Conservation (phyloP, 768 basidiomycete genomes). For the Solioccasus polychromus region DNA sequence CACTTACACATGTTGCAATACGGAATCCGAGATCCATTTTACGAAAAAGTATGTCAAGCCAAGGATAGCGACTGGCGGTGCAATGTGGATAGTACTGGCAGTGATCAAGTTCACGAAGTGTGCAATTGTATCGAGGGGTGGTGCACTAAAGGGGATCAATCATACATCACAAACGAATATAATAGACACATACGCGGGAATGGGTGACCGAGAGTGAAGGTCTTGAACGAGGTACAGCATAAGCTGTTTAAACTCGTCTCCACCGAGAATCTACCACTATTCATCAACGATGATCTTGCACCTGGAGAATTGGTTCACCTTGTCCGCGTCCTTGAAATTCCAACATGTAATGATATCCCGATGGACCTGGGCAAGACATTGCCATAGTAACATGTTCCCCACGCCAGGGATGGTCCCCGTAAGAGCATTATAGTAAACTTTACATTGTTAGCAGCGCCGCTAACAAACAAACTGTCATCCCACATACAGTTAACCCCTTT, state of each 20-base stretch:
- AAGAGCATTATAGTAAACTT: slow-evolving; percentile 4
- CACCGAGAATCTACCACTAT: too few species aligned
- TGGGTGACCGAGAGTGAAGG: not conserved
- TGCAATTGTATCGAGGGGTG: not conserved
- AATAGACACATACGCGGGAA: not conserved
- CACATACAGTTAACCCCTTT: slow-evolving; percentile 5
- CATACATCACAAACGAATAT: too few species aligned
- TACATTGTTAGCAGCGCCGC: not conserved
- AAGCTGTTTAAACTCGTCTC: slow-evolving; percentile 5
- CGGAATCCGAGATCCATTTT: slow-evolving; percentile 3
- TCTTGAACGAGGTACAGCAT: slow-evolving; percentile 7
- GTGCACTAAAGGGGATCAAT: too few species aligned
- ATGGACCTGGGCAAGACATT: slow-evolving; percentile 6
- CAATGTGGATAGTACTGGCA: slow-evolving; percentile 1
- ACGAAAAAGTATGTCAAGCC: slow-evolving; percentile 4
- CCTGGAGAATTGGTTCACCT: too few species aligned
- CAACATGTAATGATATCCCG: slow-evolving; percentile 8
- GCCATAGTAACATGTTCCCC: not conserved
- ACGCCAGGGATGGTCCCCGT: not conserved
- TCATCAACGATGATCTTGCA: too few species aligned
- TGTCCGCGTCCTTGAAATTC: slow-evolving; percentile 9
- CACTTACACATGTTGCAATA: slow-evolving; percentile 2
- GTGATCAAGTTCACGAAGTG: slow-evolving; percentile 4
- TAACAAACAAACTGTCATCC: not conserved
- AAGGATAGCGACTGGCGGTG: slow-evolving; percentile 3